A percentile compares a stretch with the other conserved stretches of the same genome.
Conservation (phyloP, 495 filamentous ascomycete species). For the Annulohypoxylon moriforme region DNA sequence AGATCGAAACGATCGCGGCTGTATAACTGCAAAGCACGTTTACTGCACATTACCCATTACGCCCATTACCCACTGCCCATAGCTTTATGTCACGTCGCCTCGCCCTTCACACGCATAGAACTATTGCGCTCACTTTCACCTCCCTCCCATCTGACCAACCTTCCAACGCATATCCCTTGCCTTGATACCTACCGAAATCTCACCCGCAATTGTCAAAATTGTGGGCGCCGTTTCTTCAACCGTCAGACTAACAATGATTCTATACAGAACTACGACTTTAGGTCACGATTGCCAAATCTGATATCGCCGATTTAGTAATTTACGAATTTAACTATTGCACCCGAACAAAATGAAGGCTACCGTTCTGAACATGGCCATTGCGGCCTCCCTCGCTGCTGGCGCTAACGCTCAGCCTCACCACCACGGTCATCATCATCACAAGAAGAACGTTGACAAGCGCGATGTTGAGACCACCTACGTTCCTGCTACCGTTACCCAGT, state of each 20-base stretch:
- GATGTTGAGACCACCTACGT: constrained; percentile 53
- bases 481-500: constrained; percentile 67
- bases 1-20: constrained; percentile 2
- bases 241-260: constrained; percentile 31
- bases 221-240: constrained; percentile 6
- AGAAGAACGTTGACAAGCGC: constrained; percentile 57
- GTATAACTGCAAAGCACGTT: constrained; percentile 12
- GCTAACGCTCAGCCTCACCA: constrained; percentile 61
- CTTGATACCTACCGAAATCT: constrained; percentile 3
- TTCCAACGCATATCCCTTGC: not conserved
- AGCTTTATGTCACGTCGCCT: constrained; percentile 28
- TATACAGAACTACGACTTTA: constrained; percentile 36
- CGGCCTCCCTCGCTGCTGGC: constrained; percentile 57
- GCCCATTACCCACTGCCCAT: not conserved
- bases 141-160: not conserved
- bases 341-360: constrained; percentile 59
- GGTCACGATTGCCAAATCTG: constrained; percentile 31
- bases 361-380: constrained; percentile 57
- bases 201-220: not conserved
- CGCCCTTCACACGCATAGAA: constrained; percentile 16
- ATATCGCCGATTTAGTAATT: constrained; percentile 36
- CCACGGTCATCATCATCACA: constrained; percentile 57
- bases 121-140: constrained; percentile 27
- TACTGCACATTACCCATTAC: constrained; percentile 1
- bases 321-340: constrained; percentile 5